Conservation (phyloP, 805 yeast genomes). For the Candida nitratophila region DNA sequence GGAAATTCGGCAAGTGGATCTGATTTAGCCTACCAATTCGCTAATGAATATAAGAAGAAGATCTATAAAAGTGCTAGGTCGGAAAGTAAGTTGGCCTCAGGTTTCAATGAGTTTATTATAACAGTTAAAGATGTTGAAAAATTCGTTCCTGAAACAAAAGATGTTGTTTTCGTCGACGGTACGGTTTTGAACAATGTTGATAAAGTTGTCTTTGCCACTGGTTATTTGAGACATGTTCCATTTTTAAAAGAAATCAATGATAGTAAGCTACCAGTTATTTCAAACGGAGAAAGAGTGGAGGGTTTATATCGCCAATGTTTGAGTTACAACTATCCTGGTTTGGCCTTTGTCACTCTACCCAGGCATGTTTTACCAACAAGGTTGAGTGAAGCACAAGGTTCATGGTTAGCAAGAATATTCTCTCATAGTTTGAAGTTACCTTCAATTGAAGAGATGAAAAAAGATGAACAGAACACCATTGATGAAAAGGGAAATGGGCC, state of each 20-base stretch:
- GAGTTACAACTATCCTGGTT: slow-evolving; percentile 51
- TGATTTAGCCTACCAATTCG: slow-evolving; percentile 60
- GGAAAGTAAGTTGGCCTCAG: slow-evolving; percentile 35
- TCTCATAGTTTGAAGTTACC: slow-evolving; percentile 49
- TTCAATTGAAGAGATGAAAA: slow-evolving; percentile 34
- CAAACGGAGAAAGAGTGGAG: slow-evolving; percentile 41
- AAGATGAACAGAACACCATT: slow-evolving; percentile 32
- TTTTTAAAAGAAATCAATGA: slow-evolving; percentile 32
- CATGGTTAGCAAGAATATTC: slow-evolving; percentile 57
- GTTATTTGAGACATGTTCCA: slow-evolving; percentile 59
- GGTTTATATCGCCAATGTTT: slow-evolving; percentile 56
- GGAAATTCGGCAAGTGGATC: slow-evolving; percentile 74
- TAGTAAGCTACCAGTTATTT: slow-evolving; percentile 27
- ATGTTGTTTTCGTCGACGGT: slow-evolving; percentile 45
- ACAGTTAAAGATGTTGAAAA: slow-evolving; percentile 36
- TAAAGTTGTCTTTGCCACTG: slow-evolving; percentile 61
- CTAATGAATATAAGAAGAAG: slow-evolving; percentile 31
- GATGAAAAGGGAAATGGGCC: slow-evolving; percentile 35
- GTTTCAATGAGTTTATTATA: slow-evolving; percentile 31
- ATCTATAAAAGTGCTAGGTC: slow-evolving; percentile 47
- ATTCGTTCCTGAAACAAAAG: slow-evolving; percentile 30
- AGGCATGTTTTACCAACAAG: slow-evolving; percentile 58
- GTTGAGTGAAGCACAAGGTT: slow-evolving; percentile 55
- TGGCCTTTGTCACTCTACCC: slow-evolving; percentile 58
- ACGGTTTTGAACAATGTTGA: slow-evolving; percentile 38